phyloP scores from a whole-genome alignment of 495 filamentous ascomycete species.

The Talaromyces thailandensis region DNA sequence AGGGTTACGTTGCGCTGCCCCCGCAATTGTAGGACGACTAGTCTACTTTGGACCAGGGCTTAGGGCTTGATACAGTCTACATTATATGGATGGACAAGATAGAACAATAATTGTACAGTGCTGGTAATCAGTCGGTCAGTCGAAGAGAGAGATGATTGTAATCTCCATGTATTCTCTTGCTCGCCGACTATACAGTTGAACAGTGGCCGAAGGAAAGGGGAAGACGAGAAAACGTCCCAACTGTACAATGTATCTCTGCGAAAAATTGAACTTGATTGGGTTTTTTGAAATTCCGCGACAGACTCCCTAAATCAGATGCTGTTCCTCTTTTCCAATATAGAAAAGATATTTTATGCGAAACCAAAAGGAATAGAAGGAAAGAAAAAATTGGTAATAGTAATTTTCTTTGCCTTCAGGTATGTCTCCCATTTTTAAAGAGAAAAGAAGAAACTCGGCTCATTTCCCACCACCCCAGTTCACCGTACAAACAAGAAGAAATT shows the following conservation, averaged over 20 bases:
- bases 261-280: neutral
- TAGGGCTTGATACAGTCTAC: conserved; percentile 2
- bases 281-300: conserved; percentile 1
- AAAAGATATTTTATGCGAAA: conserved; percentile 3
- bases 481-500: conserved; percentile 4
- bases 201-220: neutral
- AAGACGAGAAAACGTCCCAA: neutral
- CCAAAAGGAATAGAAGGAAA: conserved; percentile 9
- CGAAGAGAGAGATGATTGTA: neutral
- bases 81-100: neutral
- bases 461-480: neutral
- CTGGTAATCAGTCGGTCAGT: neutral
- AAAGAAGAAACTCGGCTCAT: neutral
- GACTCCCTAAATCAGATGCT: conserved; percentile 4
- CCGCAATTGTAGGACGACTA: neutral
- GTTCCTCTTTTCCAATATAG: neutral
- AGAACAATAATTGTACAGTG: neutral
- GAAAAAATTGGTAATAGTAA: neutral
- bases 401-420: conserved; percentile 1
- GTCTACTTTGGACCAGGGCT: neutral
- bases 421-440: neutral
- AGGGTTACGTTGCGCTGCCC: neutral
- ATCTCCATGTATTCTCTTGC: neutral
- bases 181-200: neutral
- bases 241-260: neutral